Percentiles rank a stretch among this genome's conserved stretches.
These are phyloP conservation scores for Fusarium sp. DNA, from an alignment of 2,329 filamentous ascomycete genomes.

Conservation along the genomic window DNA sequence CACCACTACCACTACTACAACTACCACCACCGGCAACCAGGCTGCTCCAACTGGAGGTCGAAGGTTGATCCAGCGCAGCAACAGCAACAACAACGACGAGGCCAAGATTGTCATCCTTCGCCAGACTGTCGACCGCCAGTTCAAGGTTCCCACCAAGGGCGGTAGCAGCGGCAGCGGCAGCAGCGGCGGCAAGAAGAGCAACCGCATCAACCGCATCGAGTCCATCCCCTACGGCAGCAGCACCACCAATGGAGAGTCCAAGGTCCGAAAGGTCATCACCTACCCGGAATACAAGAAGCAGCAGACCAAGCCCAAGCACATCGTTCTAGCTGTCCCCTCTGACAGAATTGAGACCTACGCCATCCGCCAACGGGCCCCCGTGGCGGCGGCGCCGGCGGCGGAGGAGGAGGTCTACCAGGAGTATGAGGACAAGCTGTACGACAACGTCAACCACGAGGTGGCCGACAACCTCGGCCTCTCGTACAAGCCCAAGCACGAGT, in stretches of 20 bases:
- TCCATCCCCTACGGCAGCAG: background rate
- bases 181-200: background rate
- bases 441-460: background rate
- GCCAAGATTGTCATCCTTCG: background rate
- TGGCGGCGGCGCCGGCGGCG: too few relatives aligned
- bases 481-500: background rate
- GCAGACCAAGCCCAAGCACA: too few relatives aligned
- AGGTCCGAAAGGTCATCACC: background rate
- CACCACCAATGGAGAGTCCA: background rate
- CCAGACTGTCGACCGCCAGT: background rate
- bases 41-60: background rate
- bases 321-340: too few relatives aligned
- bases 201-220: background rate
- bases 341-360: too few relatives aligned
- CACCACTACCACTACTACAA: background rate
- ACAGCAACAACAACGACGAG: background rate
- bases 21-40: background rate
- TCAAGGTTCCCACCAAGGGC: background rate
- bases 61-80: background rate
- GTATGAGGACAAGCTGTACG: conserved; percentile 24
- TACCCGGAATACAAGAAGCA: background rate
- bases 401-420: background rate
- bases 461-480: background rate
- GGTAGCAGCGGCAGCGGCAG: background rate
- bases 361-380: too few relatives aligned